These are phyloP conservation scores for Comarum palustre DNA, from an alignment of 306 rosid species.

Conservation along the genomic window DNA sequence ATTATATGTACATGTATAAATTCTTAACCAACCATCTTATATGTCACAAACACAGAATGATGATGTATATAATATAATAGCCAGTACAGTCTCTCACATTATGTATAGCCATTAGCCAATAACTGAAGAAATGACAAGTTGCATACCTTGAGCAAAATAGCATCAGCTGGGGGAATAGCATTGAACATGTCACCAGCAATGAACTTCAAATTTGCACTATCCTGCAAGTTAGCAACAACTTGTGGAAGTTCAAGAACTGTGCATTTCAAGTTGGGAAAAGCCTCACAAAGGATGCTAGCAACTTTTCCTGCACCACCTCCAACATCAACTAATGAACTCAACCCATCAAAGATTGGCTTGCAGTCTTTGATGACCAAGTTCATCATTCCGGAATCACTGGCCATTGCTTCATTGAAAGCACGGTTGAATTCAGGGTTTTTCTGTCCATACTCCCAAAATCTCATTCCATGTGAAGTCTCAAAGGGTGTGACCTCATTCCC, in stretches of 20 bases:
- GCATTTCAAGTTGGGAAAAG: slow-evolving; percentile 48
- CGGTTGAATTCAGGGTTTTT: slow-evolving; percentile 2
- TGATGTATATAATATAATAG: not conserved
- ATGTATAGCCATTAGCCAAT: not conserved
- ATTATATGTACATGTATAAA: not conserved
- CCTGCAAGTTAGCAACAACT: slow-evolving; percentile 38
- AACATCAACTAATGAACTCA: slow-evolving; percentile 34
- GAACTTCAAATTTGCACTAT: slow-evolving; percentile 36
- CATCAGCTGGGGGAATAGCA: slow-evolving; percentile 45
- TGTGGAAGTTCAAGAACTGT: slow-evolving; percentile 44
- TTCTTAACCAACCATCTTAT: not conserved
- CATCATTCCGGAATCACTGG: slow-evolving; percentile 41
- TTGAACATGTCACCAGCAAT: slow-evolving; percentile 54
- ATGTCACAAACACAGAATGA: not conserved
- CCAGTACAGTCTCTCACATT: not conserved
- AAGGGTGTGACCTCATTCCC: slow-evolving; percentile 21
- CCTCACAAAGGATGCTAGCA: slow-evolving; percentile 31
- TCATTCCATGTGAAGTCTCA: slow-evolving; percentile 37
- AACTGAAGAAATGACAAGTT: not conserved
- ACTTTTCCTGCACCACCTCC: slow-evolving; percentile 47
- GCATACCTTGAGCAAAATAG: slow-evolving; percentile 42
- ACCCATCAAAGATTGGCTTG: slow-evolving; percentile 41
- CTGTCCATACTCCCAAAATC: slow-evolving; percentile 29
- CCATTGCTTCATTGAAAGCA: slow-evolving; percentile 42
- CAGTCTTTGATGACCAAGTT: slow-evolving; percentile 35